Base-by-base conservation (phyloP, 1,284 basidiomycete species). In the Trichosporon sp. region DNA sequence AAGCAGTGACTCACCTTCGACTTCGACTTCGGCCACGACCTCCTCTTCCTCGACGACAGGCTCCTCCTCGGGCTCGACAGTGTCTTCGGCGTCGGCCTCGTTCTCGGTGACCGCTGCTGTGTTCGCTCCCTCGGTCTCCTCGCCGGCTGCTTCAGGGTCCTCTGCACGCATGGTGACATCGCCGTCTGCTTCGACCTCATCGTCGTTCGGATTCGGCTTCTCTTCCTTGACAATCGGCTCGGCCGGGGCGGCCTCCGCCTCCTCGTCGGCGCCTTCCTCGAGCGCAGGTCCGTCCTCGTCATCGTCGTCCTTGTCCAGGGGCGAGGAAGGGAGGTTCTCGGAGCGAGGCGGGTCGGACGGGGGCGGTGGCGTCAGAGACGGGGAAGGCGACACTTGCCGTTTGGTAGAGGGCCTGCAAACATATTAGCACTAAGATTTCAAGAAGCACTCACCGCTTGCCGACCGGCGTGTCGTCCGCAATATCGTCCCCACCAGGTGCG, bases 351-450 rank as follows among this genome's bases (percentile, higher is more conserved):
- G 66, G 44, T 69, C 70, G 54, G 64, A 66, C 4, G 70, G 68
- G 1, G 70, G 70, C 8, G 70, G 70, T 7, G 70, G 70, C n/a
- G 70, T 71, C 37, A 71, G 62, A 2, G 70, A 71, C 4, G 70
- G 68, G 1, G 70, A 71, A 3, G 67, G 61, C 7, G 70, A 71
- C 2, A 60, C 60, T 14, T 60, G 61, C 19, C 58, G 58, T 16
- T 46, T 40, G 10, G 46, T 32, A 4, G 29, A 19, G 1, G 59
- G 54, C 4, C 65, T 66, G 44, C n/a, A 23, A n/a, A n/a, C 9
- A 16, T 3, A 33, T 62, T 21, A 60, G 62, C 31, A 21, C 16
- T 14, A 10, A 21, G n/a, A 29, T 8, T 3, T 13, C n/a, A 2
- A 19, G 4, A 21, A 7, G 14, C 13, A 54, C 58, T 57, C 58